Conservation (phyloP, 495 filamentous ascomycete genomes). For the Corynascus novoguineensis region DNA sequence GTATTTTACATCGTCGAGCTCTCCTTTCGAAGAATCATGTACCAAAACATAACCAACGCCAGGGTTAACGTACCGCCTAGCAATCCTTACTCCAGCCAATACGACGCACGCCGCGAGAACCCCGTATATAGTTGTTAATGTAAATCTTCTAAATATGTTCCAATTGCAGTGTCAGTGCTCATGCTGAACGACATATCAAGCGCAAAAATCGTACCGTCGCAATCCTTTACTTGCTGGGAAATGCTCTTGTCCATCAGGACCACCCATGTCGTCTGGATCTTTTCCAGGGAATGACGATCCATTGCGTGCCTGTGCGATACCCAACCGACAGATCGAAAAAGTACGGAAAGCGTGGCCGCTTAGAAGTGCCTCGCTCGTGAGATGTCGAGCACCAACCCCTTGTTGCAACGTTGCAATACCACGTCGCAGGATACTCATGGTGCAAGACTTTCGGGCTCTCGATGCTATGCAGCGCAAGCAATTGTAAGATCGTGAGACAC, state of each 20-base stretch:
- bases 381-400: no score
- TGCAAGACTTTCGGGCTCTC: no score
- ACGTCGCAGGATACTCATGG: no score
- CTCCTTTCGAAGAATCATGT: slow-evolving; percentile 17
- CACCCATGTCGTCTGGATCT: slow-evolving; percentile 15
- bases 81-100: slow-evolving; percentile 13
- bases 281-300: background rate
- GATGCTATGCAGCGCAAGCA: no score
- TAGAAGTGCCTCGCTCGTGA: no score
- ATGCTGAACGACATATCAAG: background rate
- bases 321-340: background rate
- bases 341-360: background rate
- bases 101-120: slow-evolving; percentile 9
- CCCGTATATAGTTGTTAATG: slow-evolving; percentile 13
- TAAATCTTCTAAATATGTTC: slow-evolving; percentile 6
- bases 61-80: background rate
- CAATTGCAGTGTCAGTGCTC: background rate
- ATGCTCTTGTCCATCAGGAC: slow-evolving; percentile 16
- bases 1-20: slow-evolving; percentile 19
- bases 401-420: no score
- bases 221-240: slow-evolving; percentile 5
- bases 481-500: no score
- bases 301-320: background rate
- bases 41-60: slow-evolving; percentile 16
- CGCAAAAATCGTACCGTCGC: background rate